A percentile compares a stretch with the other conserved stretches of the same genome.
phyloP scores from a whole-genome alignment of 2,329 filamentous ascomycete species.

The Chaetomiaceae sp. region DNA sequence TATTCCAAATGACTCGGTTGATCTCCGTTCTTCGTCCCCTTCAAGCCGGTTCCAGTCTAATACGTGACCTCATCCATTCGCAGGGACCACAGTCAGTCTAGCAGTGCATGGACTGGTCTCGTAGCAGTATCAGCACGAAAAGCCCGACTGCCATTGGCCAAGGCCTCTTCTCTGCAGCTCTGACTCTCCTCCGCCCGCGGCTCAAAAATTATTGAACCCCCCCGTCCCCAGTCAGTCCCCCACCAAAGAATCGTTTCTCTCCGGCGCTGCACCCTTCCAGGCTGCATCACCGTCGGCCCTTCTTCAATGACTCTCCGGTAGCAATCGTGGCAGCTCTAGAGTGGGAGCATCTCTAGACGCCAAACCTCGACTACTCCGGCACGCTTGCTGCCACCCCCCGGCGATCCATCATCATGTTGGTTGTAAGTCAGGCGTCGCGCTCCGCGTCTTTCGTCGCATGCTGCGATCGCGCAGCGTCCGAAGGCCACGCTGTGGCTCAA shows the following conservation, averaged over 20 bases:
- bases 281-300: constrained; percentile 20
- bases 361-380: constrained; percentile 26
- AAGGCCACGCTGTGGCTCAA: too few relatives aligned
- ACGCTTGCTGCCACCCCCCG: constrained; percentile 8
- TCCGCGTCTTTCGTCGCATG: too few relatives aligned
- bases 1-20: too few relatives aligned
- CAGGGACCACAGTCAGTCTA: too few relatives aligned
- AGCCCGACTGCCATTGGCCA: not conserved
- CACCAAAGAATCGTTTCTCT: constrained; percentile 20
- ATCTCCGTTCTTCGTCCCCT: too few relatives aligned
- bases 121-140: too few relatives aligned
- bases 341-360: constrained; percentile 71
- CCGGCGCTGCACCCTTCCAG: constrained; percentile 16
- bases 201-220: constrained; percentile 15
- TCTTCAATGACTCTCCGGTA: constrained; percentile 60
- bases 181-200: constrained; percentile 2
- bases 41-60: too few relatives aligned
- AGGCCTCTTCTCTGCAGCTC: constrained; percentile 4
- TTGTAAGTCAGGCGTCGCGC: constrained; percentile 26
- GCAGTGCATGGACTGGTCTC: too few relatives aligned
- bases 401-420: constrained; percentile 27
- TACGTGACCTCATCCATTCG: too few relatives aligned
- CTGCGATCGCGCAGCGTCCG: too few relatives aligned
- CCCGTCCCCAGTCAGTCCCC: constrained; percentile 21
- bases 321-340: constrained; percentile 67